Evolutionary conservation across 306 rosid genomes (phyloP), one percentile per base, ranked within the genome.

Genomic region (Castanea mollissima): DNA sequence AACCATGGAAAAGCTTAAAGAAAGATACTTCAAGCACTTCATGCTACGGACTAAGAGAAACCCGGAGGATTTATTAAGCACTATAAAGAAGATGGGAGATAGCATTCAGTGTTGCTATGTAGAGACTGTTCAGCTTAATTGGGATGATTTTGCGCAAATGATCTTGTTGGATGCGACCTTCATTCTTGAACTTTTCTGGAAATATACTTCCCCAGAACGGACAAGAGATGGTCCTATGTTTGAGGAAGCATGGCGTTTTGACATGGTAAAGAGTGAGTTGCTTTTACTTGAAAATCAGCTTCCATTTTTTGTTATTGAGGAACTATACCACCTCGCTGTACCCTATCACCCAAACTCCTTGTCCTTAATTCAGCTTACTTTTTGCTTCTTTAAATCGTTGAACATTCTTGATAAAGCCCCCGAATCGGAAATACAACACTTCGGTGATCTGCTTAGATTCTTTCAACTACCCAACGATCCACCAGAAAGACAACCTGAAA

Each of bases 361-460:
- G 58, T 58, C 84, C 16, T 85, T 85, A 35, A 19, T 74, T 69
- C 12, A 41, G 1, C 80, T 86, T 29, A 25, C 82, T 0, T 54
- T 86, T 55, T 19, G 13, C 2, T 79, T 59, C 69, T 86, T 86
- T 69, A 23, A 0, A 9, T 16, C 46, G 21, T 86, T 76, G 78
- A 86, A 82, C 69, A 60, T 3, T 5, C 21, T 49, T 20, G 23
- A 79, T 0, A 76, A 75, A 70, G 6, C 1, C 32, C 25, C 3
- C 35, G 2, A 19, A 52, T 14, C 69, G 31, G 55, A 54, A 14
- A 86, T 86, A 31, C 60, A 34, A 1, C 84, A 86, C 75, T 86
- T 86, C 78, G 82, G 84, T 2, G 86, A 86, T 83, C 38, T 86
- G 0, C 34, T 86, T 21, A 82, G 84, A 71, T 32, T 19, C 0